Conservation (phyloP, 2,329 filamentous ascomycete species). For the Helminthosporium solani region DNA sequence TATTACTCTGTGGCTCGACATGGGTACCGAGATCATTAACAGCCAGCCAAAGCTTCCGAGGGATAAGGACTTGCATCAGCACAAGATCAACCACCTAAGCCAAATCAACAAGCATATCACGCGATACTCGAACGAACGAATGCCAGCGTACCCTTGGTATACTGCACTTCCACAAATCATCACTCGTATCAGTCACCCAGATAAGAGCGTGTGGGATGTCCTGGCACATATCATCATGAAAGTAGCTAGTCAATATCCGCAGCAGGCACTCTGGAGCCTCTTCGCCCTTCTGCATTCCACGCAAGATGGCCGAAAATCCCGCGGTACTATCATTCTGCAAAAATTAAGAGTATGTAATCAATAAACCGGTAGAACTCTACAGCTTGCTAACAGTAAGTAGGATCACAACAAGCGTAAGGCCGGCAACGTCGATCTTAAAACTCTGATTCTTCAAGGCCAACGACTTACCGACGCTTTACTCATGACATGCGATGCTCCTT, state of each 20-base stretch:
- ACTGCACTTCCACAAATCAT: slow-evolving; percentile 88
- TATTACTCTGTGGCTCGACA: slow-evolving; percentile 89
- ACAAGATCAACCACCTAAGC: slow-evolving; percentile 30
- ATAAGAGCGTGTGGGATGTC: slow-evolving; percentile 72
- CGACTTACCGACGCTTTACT: slow-evolving; percentile 81
- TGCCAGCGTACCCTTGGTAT: slow-evolving; percentile 78
- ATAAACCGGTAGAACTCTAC: slow-evolving; percentile 6
- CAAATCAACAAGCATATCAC: slow-evolving; percentile 66
- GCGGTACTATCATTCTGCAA: slow-evolving; percentile 49
- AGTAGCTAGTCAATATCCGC: slow-evolving; percentile 83
- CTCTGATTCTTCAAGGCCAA: slow-evolving; percentile 75
- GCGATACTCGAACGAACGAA: slow-evolving; percentile 68
- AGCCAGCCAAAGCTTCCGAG: slow-evolving; percentile 19
- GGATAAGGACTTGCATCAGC: slow-evolving; percentile 35
- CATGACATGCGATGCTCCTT: slow-evolving; percentile 73
- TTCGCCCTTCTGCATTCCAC: slow-evolving; percentile 83
- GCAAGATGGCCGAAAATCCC: slow-evolving; percentile 65
- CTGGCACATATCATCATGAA: slow-evolving; percentile 79
- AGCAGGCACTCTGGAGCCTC: slow-evolving; percentile 88
- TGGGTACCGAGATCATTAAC: slow-evolving; percentile 68
- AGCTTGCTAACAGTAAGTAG: slow-evolving; percentile 42
- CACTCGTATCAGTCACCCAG: slow-evolving; percentile 89
- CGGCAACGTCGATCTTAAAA: slow-evolving; percentile 64
- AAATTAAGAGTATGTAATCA: slow-evolving; percentile 40
- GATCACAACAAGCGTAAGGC: slow-evolving; percentile 55